A percentile compares a stretch with the other conserved stretches of the same genome.
These are phyloP conservation scores for Amanita polypyramis DNA, from an alignment of 768 basidiomycete genomes.

Conservation along the genomic window DNA sequence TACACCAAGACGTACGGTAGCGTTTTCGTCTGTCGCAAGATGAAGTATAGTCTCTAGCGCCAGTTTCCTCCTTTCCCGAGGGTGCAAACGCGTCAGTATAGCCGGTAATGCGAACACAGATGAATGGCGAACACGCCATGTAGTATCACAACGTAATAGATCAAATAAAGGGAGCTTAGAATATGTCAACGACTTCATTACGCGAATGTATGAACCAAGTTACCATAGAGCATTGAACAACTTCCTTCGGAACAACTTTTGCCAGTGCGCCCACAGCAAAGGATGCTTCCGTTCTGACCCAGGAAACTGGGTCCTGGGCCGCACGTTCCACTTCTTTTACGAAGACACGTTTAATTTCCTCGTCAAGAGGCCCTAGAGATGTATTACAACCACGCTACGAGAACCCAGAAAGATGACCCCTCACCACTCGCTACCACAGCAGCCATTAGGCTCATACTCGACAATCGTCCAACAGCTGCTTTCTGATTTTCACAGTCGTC, in stretches of 20 bases:
- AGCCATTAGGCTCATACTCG: slow-evolving; percentile 91
- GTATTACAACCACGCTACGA: slow-evolving; percentile 7
- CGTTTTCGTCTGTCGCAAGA: slow-evolving; percentile 52
- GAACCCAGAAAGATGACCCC: slow-evolving; percentile 14
- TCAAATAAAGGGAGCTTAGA: slow-evolving; percentile 74
- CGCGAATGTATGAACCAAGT: slow-evolving; percentile 12
- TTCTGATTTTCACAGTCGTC: slow-evolving; percentile 32
- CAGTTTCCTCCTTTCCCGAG: slow-evolving; percentile 44
- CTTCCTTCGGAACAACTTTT: slow-evolving; percentile 73
- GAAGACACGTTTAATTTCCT: slow-evolving; percentile 50
- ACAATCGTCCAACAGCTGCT: slow-evolving; percentile 75
- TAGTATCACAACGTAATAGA: slow-evolving; percentile 50
- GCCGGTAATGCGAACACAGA: slow-evolving; percentile 79
- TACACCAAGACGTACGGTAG: slow-evolving; percentile 66
- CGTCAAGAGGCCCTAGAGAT: slow-evolving; percentile 39
- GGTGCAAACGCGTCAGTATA: slow-evolving; percentile 56
- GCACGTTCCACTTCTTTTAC: slow-evolving; percentile 68
- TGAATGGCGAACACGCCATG: slow-evolving; percentile 82
- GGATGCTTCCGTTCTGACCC: slow-evolving; percentile 79
- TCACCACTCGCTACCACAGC: slow-evolving; percentile 72
- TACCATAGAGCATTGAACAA: slow-evolving; percentile 56
- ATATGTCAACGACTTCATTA: slow-evolving; percentile 5
- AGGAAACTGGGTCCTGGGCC: slow-evolving; percentile 53
- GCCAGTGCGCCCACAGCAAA: slow-evolving; percentile 84
- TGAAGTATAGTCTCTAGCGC: slow-evolving; percentile 56